phyloP scores from a whole-genome alignment of 768 basidiomycete species.

The Termitomyces sp. region DNA sequence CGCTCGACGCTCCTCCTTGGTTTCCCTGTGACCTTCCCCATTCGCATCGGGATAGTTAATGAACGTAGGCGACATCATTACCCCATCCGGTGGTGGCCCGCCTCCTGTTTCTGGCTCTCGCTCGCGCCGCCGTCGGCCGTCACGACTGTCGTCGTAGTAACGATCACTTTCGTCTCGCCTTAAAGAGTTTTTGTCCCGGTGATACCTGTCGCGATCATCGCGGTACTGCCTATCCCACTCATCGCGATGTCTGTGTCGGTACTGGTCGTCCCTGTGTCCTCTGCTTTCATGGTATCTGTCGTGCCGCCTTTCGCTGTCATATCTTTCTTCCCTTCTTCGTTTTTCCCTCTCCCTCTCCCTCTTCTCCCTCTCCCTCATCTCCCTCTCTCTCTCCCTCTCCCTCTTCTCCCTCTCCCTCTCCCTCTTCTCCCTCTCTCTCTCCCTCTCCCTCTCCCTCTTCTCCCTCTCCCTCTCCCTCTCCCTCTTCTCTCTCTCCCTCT shows the following conservation, averaged over 20 bases:
- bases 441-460: neutral
- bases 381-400: neutral
- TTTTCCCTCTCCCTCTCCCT: neutral
- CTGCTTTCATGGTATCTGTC: slow-evolving; percentile 10
- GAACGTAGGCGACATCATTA: slow-evolving; percentile 11
- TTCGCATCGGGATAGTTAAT: slow-evolving; percentile 10
- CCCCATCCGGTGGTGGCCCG: neutral
- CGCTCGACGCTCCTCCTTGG: neutral
- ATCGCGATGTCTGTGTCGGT: slow-evolving; percentile 7
- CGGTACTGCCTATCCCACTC: slow-evolving; percentile 6
- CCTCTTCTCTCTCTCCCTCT: no score
- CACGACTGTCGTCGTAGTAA: slow-evolving; percentile 4
- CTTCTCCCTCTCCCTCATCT: no score
- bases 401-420: neutral
- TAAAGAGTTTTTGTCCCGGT: slow-evolving; percentile 4
- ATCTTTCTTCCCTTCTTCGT: slow-evolving; percentile 2
- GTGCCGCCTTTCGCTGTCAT: slow-evolving; percentile 1
- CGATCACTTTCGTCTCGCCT: slow-evolving; percentile 6
- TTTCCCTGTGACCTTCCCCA: slow-evolving; percentile 3
- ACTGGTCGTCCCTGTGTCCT: slow-evolving; percentile 10
- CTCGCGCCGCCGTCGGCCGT: slow-evolving; percentile 1
- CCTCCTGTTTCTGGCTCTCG: slow-evolving; percentile 7
- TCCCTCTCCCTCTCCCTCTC: neutral
- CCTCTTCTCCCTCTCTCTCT: neutral
- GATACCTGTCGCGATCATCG: slow-evolving; percentile 1